A percentile compares a stretch with the other conserved stretches of the same genome.
phyloP scores from a whole-genome alignment of 177 flowering plant genomes.

The Telopea speciosissima region DNA sequence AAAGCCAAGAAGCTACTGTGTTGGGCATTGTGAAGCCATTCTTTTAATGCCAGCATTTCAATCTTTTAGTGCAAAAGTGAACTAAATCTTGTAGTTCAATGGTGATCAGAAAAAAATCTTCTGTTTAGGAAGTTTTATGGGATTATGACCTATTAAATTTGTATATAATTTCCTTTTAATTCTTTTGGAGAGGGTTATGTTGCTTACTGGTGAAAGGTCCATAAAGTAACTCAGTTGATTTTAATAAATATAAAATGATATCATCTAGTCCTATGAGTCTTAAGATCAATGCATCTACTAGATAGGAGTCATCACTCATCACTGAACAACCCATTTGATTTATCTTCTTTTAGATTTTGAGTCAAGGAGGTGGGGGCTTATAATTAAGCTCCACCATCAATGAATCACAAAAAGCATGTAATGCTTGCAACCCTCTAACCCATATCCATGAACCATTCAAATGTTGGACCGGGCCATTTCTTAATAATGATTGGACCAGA shows the following conservation, averaged over 20 bases:
- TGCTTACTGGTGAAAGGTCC: neutral
- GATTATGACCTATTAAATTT: neutral
- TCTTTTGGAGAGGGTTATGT: too few species aligned
- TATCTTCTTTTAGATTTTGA: neutral
- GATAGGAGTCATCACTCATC: too few species aligned
- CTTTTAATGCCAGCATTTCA: neutral
- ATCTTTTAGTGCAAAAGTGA: neutral
- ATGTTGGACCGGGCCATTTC: neutral
- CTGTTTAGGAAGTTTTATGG: neutral
- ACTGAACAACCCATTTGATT: neutral
- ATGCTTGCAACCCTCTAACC: neutral
- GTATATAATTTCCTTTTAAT: too few species aligned
- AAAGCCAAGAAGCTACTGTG: neutral
- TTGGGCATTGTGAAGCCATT: neutral
- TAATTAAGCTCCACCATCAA: too few species aligned
- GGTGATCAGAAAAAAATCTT: neutral
- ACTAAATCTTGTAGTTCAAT: neutral
- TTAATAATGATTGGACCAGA: neutral
- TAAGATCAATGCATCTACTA: too few species aligned
- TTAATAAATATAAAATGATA: neutral
- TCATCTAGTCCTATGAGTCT: neutral
- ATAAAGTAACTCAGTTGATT: neutral
- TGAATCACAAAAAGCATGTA: too few species aligned
- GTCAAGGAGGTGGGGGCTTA: neutral
- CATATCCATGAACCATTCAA: neutral